These are phyloP conservation scores for Blastobotrys chiropterorum DNA, from an alignment of 805 yeast genomes.

Conservation along the genomic window DNA sequence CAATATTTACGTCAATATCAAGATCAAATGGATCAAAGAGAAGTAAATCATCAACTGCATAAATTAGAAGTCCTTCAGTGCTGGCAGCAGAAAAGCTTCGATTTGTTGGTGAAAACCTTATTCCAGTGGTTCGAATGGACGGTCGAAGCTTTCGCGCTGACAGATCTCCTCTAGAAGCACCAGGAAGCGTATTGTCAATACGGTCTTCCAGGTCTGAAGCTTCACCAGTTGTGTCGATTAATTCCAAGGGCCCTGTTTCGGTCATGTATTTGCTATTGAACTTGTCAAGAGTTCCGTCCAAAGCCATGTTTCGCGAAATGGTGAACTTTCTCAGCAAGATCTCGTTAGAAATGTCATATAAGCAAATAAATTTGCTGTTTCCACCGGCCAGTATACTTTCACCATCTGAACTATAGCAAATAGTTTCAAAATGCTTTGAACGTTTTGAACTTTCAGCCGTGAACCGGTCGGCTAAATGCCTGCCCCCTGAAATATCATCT, in stretches of 20 bases:
- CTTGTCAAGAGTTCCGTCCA: slow-evolving; percentile 78
- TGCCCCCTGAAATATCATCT: slow-evolving; percentile 79
- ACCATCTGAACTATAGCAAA: slow-evolving; percentile 87
- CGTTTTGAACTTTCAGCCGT: slow-evolving; percentile 73
- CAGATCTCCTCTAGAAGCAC: slow-evolving; percentile 77
- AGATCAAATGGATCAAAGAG: slow-evolving; percentile 92
- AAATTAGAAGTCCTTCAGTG: slow-evolving; percentile 85
- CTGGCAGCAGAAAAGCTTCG: slow-evolving; percentile 90
- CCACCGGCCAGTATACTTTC: slow-evolving; percentile 86
- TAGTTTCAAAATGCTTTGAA: slow-evolving; percentile 74
- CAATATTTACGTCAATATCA: slow-evolving; percentile 88
- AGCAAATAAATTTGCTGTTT: slow-evolving; percentile 81
- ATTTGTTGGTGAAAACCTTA: slow-evolving; percentile 85
- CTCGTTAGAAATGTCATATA: slow-evolving; percentile 84
- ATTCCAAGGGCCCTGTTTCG: slow-evolving; percentile 78
- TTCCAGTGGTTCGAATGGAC: slow-evolving; percentile 70
- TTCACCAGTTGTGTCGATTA: slow-evolving; percentile 82
- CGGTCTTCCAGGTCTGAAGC: slow-evolving; percentile 80
- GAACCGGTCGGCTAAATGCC: slow-evolving; percentile 77
- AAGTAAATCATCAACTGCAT: slow-evolving; percentile 66
- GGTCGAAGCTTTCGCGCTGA: slow-evolving; percentile 72
- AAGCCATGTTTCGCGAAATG: slow-evolving; percentile 81
- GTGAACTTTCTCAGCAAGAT: slow-evolving; percentile 77
- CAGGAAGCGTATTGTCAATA: slow-evolving; percentile 71
- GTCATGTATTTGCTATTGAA: slow-evolving; percentile 79